A percentile compares a stretch with the other conserved stretches of the same genome.
These are phyloP conservation scores for Dendrostoma leiphaemia DNA, from an alignment of 2,329 filamentous ascomycete genomes.

Conservation along the genomic window DNA sequence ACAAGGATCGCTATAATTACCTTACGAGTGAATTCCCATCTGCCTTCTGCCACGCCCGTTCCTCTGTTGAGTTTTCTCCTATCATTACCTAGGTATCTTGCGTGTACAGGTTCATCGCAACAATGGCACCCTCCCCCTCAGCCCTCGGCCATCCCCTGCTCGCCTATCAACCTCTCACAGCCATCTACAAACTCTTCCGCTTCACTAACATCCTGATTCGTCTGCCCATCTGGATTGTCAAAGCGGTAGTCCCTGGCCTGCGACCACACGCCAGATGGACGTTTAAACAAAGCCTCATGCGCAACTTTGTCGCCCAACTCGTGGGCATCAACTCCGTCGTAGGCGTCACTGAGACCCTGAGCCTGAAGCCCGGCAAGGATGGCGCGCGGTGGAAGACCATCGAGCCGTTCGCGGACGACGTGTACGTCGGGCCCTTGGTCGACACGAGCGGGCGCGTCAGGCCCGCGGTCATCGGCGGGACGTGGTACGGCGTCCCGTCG, in stretches of 20 bases:
- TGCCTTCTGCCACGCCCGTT: no score
- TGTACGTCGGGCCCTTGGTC: slow-evolving; percentile 18
- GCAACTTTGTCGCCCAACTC: not conserved
- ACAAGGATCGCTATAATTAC: no score
- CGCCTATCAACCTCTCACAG: slow-evolving; percentile 17
- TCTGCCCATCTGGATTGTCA: slow-evolving; percentile 15
- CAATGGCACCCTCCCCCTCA: not conserved
- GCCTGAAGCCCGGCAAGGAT: slow-evolving; percentile 9
- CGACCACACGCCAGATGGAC: slow-evolving; percentile 19
- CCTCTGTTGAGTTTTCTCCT: no score
- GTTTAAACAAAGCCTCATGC: slow-evolving; percentile 11
- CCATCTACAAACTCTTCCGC: slow-evolving; percentile 10
- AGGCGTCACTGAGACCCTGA: slow-evolving; percentile 10
- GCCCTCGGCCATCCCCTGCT: slow-evolving; percentile 8
- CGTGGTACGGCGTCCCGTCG: slow-evolving; percentile 22
- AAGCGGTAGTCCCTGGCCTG: slow-evolving; percentile 14
- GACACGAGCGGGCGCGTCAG: slow-evolving; percentile 1
- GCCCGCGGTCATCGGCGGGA: slow-evolving; percentile 21
- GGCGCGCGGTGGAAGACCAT: slow-evolving; percentile 12
- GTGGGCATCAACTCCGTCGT: slow-evolving; percentile 4
- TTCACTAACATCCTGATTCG: slow-evolving; percentile 6
- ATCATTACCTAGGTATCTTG: no score
- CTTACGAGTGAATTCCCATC: no score
- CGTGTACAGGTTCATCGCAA: not conserved
- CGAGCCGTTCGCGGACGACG: slow-evolving; percentile 46